phyloP scores from a whole-genome alignment of 352 stramenopile genomes.

The Chrysophaeum taylorii region DNA sequence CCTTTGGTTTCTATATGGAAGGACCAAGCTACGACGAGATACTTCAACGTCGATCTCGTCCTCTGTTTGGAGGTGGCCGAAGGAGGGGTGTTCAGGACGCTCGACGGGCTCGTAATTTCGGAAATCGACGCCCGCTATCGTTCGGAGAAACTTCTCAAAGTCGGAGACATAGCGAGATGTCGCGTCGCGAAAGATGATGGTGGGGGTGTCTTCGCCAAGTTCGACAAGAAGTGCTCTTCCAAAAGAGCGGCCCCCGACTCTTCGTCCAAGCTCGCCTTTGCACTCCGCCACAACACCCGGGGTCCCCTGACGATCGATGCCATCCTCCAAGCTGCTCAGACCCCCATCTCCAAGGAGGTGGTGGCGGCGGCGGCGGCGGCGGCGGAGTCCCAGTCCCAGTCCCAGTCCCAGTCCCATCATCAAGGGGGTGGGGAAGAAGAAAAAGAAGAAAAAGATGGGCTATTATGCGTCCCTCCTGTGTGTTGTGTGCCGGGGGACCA shows the following conservation, averaged over 20 bases:
- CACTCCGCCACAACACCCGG: not conserved
- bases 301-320: not conserved
- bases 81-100: not conserved
- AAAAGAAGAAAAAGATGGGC: too few relatives aligned
- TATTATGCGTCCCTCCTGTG: too few relatives aligned
- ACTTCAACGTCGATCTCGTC: slow-evolving; percentile 41
- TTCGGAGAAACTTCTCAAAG: not conserved
- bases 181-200: not conserved
- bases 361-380: too few relatives aligned
- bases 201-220: not conserved
- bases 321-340: too few relatives aligned
- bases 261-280: not conserved
- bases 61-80: not conserved
- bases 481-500: too few relatives aligned
- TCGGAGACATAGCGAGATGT: not conserved
- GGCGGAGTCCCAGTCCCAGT: too few relatives aligned
- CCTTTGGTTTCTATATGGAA: slow-evolving; percentile 76
- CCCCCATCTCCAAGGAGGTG: too few relatives aligned
- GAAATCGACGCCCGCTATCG: not conserved
- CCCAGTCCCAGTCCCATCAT: too few relatives aligned
- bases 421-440: too few relatives aligned
- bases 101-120: not conserved
- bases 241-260: not conserved
- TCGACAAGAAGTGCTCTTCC: not conserved
- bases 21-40: slow-evolving; percentile 63